These are phyloP conservation scores for Coleophoma eucalyptorum DNA, from an alignment of 2,329 filamentous ascomycete species.

Conservation along the genomic window DNA sequence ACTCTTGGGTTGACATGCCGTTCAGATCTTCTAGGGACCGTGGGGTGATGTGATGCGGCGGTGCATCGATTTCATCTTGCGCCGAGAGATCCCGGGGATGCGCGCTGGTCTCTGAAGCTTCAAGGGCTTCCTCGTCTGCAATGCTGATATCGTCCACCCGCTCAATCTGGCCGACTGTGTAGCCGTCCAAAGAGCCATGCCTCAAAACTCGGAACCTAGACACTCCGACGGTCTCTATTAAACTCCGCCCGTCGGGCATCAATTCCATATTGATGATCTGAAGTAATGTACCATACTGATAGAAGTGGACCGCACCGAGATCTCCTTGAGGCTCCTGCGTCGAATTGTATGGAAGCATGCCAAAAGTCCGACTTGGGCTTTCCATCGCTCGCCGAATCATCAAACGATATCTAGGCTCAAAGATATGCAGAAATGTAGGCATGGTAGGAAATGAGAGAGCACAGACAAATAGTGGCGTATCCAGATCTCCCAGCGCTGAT, in stretches of 20 bases:
- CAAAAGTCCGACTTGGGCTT: conserved; percentile 67
- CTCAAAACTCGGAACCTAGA: conserved; percentile 72
- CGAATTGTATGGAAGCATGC: conserved; percentile 74
- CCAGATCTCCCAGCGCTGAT: conserved; percentile 49
- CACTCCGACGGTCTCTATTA: conserved; percentile 73
- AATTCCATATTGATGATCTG: conserved; percentile 71
- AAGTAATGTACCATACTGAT: conserved; percentile 74
- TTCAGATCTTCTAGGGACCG: conserved; percentile 23
- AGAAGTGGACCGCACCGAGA: conserved; percentile 53
- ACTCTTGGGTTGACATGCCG: conserved; percentile 57
- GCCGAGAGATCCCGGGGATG: conserved; percentile 10
- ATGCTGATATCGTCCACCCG: conserved; percentile 78
- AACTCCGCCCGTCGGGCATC: conserved; percentile 74
- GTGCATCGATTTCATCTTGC: conserved; percentile 13
- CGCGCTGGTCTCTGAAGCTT: conserved; percentile 59
- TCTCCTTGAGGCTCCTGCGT: conserved; percentile 46
- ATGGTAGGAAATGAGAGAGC: conserved; percentile 78
- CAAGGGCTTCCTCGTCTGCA: conserved; percentile 73
- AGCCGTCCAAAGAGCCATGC: conserved; percentile 68
- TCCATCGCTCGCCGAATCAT: conserved; percentile 81
- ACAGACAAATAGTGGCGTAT: conserved; percentile 75
- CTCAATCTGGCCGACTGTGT: conserved; percentile 71
- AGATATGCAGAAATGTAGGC: conserved; percentile 86
- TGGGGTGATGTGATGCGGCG: conserved; percentile 11
- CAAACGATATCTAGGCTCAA: conserved; percentile 86